Evolutionary conservation across 2,329 filamentous ascomycete genomes (phyloP), one percentile per base, ranked within the genome.

Genomic region (Colletotrichum karsti): DNA sequence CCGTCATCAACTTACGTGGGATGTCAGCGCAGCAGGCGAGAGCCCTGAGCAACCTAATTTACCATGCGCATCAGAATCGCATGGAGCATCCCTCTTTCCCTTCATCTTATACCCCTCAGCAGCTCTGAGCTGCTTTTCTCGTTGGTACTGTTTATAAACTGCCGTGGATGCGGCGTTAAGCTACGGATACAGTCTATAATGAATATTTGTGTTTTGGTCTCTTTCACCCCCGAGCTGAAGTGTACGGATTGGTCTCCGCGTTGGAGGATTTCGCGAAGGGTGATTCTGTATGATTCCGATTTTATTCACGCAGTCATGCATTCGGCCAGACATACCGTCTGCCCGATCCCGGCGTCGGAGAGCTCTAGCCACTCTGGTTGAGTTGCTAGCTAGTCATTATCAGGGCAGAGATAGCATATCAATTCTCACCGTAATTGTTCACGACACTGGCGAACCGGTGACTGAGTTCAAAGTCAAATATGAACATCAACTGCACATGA

Each of bases 21-120:
- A 9, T 35, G 26, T 44, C 37, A 53, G 50, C 28, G 35, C 28
- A 37, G 3, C 24, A 35, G 28, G 20, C 24, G 22, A 50, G 22
- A 50, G 10, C 22, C 15, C 18, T 22, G 20, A 41, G 35, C 33
- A 26, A 41, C 18, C 53, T 42, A 26, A 48, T n/a, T n/a, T 7
- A 35, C 8, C 37, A 35, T 15, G 54, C 33, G 33, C 18, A 10
- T 15, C 26, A 24, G 7, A 35, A 28, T 15, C 35, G 28, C 22
- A 7, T 24, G n/a, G 22, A 15, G 13, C 13, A 35, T 33, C 37
- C 59, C 51, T 56, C 53, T 20, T 56, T 44, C 35, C 20, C 20
- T 68, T 65, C 65, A 51, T 39, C 54, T 65, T 65, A 68, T 68
- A 68, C 65, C 65, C 65, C 65, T 33, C 28, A 63, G 33, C 65